phyloP scores from a whole-genome alignment of 129 eudicot genomes.

The Arctium minus region DNA sequence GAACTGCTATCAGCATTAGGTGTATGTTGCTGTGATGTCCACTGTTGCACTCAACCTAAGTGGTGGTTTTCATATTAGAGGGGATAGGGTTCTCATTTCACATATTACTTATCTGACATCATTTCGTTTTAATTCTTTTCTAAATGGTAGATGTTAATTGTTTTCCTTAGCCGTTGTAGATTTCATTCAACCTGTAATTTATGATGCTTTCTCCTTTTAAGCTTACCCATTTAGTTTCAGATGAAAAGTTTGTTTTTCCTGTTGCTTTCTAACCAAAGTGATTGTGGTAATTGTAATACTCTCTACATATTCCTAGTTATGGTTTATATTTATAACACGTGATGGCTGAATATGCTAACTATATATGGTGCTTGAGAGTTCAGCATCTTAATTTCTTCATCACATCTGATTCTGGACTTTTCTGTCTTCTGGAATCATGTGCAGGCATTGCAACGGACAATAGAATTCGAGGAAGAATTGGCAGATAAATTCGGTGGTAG shows the following conservation, averaged over 20 bases:
- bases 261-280: not conserved
- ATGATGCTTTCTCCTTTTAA: not conserved
- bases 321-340: not conserved
- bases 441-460: constrained; percentile 90
- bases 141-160: not conserved
- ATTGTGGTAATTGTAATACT: not conserved
- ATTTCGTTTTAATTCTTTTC: not conserved
- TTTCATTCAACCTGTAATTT: constrained; percentile 5
- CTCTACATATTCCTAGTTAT: constrained; percentile 5
- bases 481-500: constrained; percentile 95
- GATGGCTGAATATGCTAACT: constrained; percentile 10
- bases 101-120: not conserved
- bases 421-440: constrained; percentile 3
- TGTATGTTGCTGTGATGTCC: not conserved
- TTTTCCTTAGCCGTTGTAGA: not conserved
- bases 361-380: constrained; percentile 2
- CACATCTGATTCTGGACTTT: constrained; percentile 1
- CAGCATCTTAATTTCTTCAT: not conserved
- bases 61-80: not conserved
- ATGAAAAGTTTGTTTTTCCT: not conserved
- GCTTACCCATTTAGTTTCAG: not conserved
- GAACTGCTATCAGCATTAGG: not conserved
- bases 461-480: constrained; percentile 94
- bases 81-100: not conserved
- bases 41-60: not conserved